A percentile compares a stretch with the other conserved stretches of the same genome.
Conservation (phyloP, 2,329 filamentous ascomycete species). For the Aspergillus sp. region DNA sequence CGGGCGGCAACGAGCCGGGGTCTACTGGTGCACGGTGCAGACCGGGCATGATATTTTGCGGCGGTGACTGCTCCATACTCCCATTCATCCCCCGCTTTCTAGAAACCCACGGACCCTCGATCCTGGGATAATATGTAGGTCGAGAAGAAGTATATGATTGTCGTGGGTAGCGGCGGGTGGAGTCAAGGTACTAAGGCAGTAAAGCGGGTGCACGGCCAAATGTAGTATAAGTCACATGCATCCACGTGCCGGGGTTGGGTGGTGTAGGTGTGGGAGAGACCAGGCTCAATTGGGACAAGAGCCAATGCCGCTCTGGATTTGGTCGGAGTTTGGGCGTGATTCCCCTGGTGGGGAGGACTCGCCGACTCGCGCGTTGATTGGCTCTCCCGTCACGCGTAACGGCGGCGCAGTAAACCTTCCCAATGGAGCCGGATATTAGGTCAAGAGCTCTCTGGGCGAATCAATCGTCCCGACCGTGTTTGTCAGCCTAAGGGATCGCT, state of each 20-base stretch:
- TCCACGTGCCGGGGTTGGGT: constrained; percentile 19
- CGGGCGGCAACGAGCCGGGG: constrained; percentile 30
- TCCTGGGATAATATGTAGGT: background rate
- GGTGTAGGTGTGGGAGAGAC: background rate
- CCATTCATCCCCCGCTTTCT: constrained; percentile 13
- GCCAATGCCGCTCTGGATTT: constrained; percentile 15
- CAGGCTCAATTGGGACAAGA: constrained; percentile 15
- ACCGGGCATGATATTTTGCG: constrained; percentile 33
- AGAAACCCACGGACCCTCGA: constrained; percentile 6
- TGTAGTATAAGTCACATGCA: constrained; percentile 22
- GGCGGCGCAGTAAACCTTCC: constrained; percentile 13
- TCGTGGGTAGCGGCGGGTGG: constrained; percentile 4
- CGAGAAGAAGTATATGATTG: background rate
- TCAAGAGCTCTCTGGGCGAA: constrained; percentile 7
- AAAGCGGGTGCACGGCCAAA: constrained; percentile 3
- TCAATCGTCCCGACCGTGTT: constrained; percentile 12
- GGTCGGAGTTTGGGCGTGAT: constrained; percentile 7
- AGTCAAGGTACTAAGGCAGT: constrained; percentile 3
- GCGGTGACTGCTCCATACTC: constrained; percentile 40
- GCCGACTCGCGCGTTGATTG: constrained; percentile 13
- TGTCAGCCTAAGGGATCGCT: constrained; percentile 15
- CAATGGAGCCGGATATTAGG: constrained; percentile 7
- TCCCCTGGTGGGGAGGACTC: constrained; percentile 7
- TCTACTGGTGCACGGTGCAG: constrained; percentile 31
- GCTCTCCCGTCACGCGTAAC: constrained; percentile 12